A percentile compares a stretch with the other conserved stretches of the same genome.
Evolutionary conservation across 352 stramenopile species (phyloP).

Genomic region (Globisporangium apiculatum): DNA sequence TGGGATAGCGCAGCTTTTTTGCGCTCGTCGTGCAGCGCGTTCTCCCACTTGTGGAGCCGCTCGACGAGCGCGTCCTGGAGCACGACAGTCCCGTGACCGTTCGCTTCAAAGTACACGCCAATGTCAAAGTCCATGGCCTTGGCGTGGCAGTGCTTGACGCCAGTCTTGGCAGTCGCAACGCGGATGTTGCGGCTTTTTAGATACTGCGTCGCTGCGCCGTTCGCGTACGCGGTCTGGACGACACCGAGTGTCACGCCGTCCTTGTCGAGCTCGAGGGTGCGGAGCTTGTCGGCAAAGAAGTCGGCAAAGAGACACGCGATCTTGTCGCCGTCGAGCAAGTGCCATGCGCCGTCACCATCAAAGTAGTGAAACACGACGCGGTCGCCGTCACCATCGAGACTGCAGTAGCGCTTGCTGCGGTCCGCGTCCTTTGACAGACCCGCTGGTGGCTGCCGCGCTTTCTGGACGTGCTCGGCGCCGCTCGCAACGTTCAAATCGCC

Average conservation of each 20-base stretch:
- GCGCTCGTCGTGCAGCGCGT: constrained; percentile 57
- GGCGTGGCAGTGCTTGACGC: constrained; percentile 97
- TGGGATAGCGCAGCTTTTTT: constrained; percentile 82
- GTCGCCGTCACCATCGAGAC: constrained; percentile 97
- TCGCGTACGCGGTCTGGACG: constrained; percentile 99
- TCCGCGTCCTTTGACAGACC: constrained; percentile 59
- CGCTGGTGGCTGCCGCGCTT: constrained; percentile 76
- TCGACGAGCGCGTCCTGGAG: constrained; percentile 89
- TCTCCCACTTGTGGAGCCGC: constrained; percentile 78
- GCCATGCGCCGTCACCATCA: constrained; percentile 59
- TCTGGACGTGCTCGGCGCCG: constrained; percentile 97
- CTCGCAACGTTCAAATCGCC: constrained; percentile 94
- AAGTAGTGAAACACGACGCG: constrained; percentile 97
- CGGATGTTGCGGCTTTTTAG: constrained; percentile 59
- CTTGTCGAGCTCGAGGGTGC: constrained; percentile 55
- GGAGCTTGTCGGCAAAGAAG: constrained; percentile 92
- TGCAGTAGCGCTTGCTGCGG: constrained; percentile 84
- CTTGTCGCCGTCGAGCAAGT: constrained; percentile 97
- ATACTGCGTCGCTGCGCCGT: constrained; percentile 93
- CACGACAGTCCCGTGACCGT: constrained; percentile 98
- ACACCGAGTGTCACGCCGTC: constrained; percentile 89
- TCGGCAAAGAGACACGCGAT: constrained; percentile 94
- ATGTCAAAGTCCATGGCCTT: constrained; percentile 95
- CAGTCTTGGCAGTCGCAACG: constrained; percentile 93
- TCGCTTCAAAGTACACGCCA: constrained; percentile 99